Evolutionary conservation across 2,329 filamentous ascomycete species (phyloP).

Genomic region (Ciborinia camelliae): DNA sequence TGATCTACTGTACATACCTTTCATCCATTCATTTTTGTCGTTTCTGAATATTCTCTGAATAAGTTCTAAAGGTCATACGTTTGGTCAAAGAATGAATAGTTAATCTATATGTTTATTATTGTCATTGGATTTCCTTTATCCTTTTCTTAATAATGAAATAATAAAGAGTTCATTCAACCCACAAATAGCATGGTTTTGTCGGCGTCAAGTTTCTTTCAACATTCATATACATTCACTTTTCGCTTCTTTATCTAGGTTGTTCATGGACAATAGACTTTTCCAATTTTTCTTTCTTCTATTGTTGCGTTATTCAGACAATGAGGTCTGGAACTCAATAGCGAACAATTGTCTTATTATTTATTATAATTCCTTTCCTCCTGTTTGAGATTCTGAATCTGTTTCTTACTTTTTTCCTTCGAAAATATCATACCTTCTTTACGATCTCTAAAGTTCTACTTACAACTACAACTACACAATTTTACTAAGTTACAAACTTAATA

Average conservation of each 20-base stretch:
- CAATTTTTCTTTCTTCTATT: constrained; percentile 26
- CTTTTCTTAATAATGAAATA: constrained; percentile 7
- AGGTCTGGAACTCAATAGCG: constrained; percentile 23
- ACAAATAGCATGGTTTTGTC: constrained; percentile 8
- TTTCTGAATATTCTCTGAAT: constrained; percentile 9
- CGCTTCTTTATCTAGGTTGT: constrained; percentile 1
- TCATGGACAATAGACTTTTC: constrained; percentile 1
- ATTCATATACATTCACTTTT: constrained; percentile 16
- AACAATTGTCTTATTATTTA: constrained; percentile 23
- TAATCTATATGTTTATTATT: background rate
- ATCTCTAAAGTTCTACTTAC: constrained; percentile 13
- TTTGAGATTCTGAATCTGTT: background rate
- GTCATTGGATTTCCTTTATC: constrained; percentile 19
- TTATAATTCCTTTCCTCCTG: constrained; percentile 7
- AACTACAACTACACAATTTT: constrained; percentile 23
- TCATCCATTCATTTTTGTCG: constrained; percentile 29
- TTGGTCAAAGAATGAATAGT: constrained; percentile 7
- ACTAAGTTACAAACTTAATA: constrained; percentile 26
- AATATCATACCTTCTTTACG: constrained; percentile 20
- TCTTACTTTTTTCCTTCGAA: constrained; percentile 4
- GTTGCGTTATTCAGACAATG: constrained; percentile 27
- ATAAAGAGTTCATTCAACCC: constrained; percentile 27
- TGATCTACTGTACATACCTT: constrained; percentile 12
- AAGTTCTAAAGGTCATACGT: background rate
- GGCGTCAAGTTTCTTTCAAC: constrained; percentile 22